Evolutionary conservation across 306 rosid species (phyloP).

Genomic region (Castanea crenata): DNA sequence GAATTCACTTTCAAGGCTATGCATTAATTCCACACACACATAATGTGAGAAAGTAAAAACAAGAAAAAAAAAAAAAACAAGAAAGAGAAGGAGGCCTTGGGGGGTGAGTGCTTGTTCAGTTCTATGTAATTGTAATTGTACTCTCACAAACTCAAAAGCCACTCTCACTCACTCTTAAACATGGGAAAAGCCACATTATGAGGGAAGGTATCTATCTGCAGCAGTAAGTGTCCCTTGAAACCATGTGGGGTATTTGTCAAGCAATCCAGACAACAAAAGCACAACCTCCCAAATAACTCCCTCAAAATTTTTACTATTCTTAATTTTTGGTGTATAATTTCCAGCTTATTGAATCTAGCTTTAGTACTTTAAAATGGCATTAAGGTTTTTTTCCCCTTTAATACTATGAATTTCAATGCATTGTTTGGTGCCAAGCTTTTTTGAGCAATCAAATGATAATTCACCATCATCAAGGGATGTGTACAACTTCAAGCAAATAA

Average conservation of each 20-base stretch:
- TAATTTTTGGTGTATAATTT: neutral
- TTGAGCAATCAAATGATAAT: too few relatives aligned
- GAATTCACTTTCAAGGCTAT: constrained; percentile 33
- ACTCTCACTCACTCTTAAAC: constrained; percentile 19
- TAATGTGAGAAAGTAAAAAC: constrained; percentile 28
- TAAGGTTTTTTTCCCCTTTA: too few relatives aligned
- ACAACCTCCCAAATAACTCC: constrained; percentile 19
- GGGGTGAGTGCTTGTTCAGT: constrained; percentile 18
- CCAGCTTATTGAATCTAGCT: neutral
- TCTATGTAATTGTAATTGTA: constrained; percentile 4
- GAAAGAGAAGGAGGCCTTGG: constrained; percentile 19
- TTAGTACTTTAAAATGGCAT: too few relatives aligned
- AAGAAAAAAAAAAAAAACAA: constrained; percentile 15
- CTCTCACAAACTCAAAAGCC: constrained; percentile 21
- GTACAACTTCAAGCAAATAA: too few relatives aligned
- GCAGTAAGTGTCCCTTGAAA: constrained; percentile 52
- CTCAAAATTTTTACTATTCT: constrained; percentile 9
- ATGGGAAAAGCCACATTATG: constrained; percentile 63
- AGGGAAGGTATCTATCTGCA: constrained; percentile 72
- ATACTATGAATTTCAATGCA: too few relatives aligned
- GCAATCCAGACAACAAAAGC: constrained; percentile 25
- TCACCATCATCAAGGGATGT: too few relatives aligned
- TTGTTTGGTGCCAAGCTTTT: too few relatives aligned
- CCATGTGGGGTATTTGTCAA: constrained; percentile 50
- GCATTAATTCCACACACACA: constrained; percentile 22